Conservation (phyloP, 768 basidiomycete genomes). For the Lentinus brumalis region DNA sequence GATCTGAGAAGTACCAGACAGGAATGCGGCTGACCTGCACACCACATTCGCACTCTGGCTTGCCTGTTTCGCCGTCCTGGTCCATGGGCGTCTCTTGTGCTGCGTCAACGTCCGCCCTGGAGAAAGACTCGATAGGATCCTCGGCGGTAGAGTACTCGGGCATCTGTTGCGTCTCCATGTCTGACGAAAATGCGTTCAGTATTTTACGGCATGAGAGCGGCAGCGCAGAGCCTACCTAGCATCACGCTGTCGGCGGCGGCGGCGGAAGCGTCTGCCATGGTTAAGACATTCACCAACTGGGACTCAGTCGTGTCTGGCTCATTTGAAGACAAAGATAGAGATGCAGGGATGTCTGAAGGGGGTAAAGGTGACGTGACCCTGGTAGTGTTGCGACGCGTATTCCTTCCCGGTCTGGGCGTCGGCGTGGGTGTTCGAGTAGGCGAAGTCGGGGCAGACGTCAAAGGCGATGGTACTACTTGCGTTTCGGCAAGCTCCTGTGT, state of each 20-base stretch:
- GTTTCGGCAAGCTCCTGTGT: slow-evolving; percentile 49
- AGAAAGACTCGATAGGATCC: slow-evolving; percentile 44
- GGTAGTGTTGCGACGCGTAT: background rate
- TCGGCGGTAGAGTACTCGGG: slow-evolving; percentile 5
- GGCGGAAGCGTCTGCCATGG: slow-evolving; percentile 21
- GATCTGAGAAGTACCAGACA: background rate
- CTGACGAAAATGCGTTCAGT: slow-evolving; percentile 19
- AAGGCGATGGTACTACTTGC: slow-evolving; percentile 32
- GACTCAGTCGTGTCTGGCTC: slow-evolving; percentile 37
- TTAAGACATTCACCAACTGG: slow-evolving; percentile 38
- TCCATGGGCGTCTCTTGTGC: slow-evolving; percentile 8
- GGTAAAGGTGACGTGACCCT: slow-evolving; percentile 18
- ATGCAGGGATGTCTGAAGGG: slow-evolving; percentile 26
- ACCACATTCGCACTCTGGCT: slow-evolving; percentile 70
- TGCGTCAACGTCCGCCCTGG: slow-evolving; percentile 10
- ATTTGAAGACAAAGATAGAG: slow-evolving; percentile 1
- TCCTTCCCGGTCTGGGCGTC: slow-evolving; percentile 4
- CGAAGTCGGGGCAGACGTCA: slow-evolving; percentile 4
- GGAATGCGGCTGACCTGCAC: slow-evolving; percentile 45
- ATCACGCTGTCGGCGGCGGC: slow-evolving; percentile 45
- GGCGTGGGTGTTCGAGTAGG: slow-evolving; percentile 11
- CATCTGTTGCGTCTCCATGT: slow-evolving; percentile 34
- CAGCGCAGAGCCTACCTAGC: slow-evolving; percentile 39
- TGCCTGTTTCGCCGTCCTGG: slow-evolving; percentile 22
- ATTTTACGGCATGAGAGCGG: background rate